phyloP scores from a whole-genome alignment of 2,329 filamentous ascomycete species.

The Madurella mycetomatis region DNA sequence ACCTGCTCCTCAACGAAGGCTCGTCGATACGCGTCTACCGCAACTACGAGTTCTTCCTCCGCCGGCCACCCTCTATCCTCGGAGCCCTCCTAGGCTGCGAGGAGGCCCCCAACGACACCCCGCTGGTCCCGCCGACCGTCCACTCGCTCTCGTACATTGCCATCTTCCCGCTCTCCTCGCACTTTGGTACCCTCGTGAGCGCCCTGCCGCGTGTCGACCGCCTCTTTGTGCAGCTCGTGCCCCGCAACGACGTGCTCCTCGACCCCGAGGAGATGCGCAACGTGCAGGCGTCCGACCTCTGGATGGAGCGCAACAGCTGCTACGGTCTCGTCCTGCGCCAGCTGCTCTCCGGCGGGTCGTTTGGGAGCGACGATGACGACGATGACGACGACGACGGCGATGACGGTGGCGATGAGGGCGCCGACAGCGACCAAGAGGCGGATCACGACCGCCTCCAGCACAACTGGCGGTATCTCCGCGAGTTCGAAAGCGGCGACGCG shows the following conservation, averaged over 20 bases:
- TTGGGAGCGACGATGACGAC: background rate
- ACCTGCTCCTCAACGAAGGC: constrained; percentile 67
- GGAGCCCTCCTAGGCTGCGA: constrained; percentile 44
- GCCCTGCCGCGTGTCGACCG: constrained; percentile 47
- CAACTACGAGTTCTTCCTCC: constrained; percentile 67
- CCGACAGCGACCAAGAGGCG: background rate
- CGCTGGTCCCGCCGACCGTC: constrained; percentile 40
- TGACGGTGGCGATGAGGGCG: background rate
- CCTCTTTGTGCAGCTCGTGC: constrained; percentile 50
- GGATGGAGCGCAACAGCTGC: constrained; percentile 28
- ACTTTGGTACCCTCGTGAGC: constrained; percentile 49
- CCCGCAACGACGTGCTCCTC: constrained; percentile 33
- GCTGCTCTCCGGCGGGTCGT: constrained; percentile 31
- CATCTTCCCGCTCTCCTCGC: constrained; percentile 62
- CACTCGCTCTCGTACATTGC: constrained; percentile 56
- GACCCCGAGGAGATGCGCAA: constrained; percentile 36
- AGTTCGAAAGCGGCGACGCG: constrained; percentile 48
- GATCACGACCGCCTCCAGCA: constrained; percentile 22
- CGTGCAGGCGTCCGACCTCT: constrained; percentile 41
- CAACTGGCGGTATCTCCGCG: constrained; percentile 42
- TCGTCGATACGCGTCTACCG: constrained; percentile 68
- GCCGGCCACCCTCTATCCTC: constrained; percentile 58
- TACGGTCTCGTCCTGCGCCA: constrained; percentile 26
- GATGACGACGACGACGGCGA: background rate
- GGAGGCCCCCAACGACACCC: constrained; percentile 34